These are phyloP conservation scores for Ophiostoma triangulosporum DNA, from an alignment of 2,329 filamentous ascomycete genomes.

Conservation along the genomic window DNA sequence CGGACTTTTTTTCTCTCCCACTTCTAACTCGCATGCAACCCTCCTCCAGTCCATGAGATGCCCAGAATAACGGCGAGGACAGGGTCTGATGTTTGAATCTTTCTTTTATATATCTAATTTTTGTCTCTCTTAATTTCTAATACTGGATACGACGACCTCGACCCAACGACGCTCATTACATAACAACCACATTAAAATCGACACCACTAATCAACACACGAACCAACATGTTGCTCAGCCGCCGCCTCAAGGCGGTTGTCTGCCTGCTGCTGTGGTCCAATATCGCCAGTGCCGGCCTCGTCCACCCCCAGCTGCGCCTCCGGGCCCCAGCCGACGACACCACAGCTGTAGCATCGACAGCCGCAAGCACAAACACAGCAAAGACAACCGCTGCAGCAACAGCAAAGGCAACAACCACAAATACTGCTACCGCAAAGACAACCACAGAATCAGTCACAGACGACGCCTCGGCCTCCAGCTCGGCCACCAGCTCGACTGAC, in stretches of 20 bases:
- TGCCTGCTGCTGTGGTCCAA: slow-evolving; percentile 12
- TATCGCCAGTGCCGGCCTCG: slow-evolving; percentile 10
- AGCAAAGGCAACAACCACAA: not conserved
- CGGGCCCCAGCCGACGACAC: slow-evolving; percentile 4
- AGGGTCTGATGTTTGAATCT: not conserved
- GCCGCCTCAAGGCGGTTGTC: slow-evolving; percentile 9
- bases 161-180: not conserved
- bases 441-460: not conserved
- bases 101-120: not conserved
- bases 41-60: not conserved
- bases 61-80: not conserved
- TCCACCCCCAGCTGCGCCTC: slow-evolving; percentile 8
- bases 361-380: not conserved
- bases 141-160: not conserved
- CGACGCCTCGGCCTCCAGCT: not conserved
- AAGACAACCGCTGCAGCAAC: not conserved
- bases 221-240: slow-evolving; percentile 8
- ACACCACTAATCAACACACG: not conserved
- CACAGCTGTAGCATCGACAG: not conserved
- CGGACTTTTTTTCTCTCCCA: not conserved
- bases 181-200: not conserved
- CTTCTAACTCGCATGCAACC: not conserved
- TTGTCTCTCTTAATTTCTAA: not conserved
- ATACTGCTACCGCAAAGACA: not conserved
- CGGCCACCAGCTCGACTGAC: not conserved